phyloP scores from a whole-genome alignment of 805 yeast genomes.

The Hanseniaspora guilliermondii region DNA sequence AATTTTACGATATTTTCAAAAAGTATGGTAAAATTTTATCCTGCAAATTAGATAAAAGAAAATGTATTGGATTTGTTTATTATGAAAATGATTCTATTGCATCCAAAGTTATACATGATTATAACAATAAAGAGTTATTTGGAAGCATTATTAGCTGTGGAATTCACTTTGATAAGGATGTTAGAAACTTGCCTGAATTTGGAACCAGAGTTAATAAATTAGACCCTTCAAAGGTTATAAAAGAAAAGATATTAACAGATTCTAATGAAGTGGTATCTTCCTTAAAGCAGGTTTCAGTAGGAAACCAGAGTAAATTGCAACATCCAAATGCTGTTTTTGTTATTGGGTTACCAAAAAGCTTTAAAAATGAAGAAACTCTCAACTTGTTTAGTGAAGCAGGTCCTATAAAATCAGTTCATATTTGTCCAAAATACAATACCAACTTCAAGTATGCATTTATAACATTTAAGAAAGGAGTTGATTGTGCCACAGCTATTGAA shows the following conservation, averaged over 20 bases:
- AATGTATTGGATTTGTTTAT: slow-evolving; percentile 32
- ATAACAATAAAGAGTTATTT: slow-evolving; percentile 23
- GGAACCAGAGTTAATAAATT: slow-evolving; percentile 21
- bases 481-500: slow-evolving; percentile 29
- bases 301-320: slow-evolving; percentile 14
- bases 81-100: slow-evolving; percentile 29
- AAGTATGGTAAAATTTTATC: slow-evolving; percentile 35
- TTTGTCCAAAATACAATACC: slow-evolving; percentile 22
- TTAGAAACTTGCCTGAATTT: slow-evolving; percentile 27
- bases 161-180: slow-evolving; percentile 30
- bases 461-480: slow-evolving; percentile 30
- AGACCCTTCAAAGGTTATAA: slow-evolving; percentile 17
- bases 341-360: slow-evolving; percentile 26
- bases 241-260: slow-evolving; percentile 17
- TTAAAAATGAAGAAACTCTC: slow-evolving; percentile 24
- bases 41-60: slow-evolving; percentile 30
- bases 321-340: slow-evolving; percentile 28
- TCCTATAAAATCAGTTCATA: slow-evolving; percentile 27
- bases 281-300: not conserved
- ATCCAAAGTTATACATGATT: slow-evolving; percentile 25
- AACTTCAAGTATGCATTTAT: slow-evolving; percentile 31
- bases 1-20: slow-evolving; percentile 40
- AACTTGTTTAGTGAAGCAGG: slow-evolving; percentile 25
- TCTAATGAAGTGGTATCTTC: slow-evolving; percentile 14
- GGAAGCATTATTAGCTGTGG: slow-evolving; percentile 30